Base-by-base conservation (phyloP, 2,329 filamentous ascomycete species). In the Cercospora nicotianae region DNA sequence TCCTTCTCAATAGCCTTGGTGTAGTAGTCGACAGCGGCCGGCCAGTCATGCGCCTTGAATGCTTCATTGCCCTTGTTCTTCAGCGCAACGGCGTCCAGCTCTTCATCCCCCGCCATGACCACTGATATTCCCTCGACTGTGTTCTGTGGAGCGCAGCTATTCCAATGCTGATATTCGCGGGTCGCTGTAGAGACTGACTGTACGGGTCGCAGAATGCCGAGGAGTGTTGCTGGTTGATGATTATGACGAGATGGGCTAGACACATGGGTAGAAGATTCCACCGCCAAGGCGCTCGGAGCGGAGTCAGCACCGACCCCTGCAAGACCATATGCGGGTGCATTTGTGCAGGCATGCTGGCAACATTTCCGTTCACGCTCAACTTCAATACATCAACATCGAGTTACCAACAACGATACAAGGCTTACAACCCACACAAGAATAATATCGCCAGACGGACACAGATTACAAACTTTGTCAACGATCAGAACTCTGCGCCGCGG, bases 11-110 rank as follows among this genome's bases (percentile, higher is more conserved):
- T 68, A 36, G 73, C 73, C 81, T 96, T 87, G 65, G 88, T 89
- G 81, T 99, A 99, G 73, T 89, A 88, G 1, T 94, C 89, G 71
- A 97, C 86, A 7, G 95, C 95, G 3, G 86, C 83, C 10, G 86
- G 87, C 91, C 92, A 99, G 83, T 98, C 91, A 76, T 97, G 93
- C 33, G 89, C 85, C 66, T 89, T 88, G 81, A 98, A 98, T 63
- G 93, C 93, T 77, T 94, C 91, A 82, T 99, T 99, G 79, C 95
- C 95, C 81, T 96, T 87, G 80, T 96, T 91, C 84, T 99, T 99
- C 75, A 96, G 84, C 77, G 90, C 91, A 73, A 89, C 87, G 63
- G 94, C 94, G 80, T 91, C 88, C 79, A 60, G 60, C 33, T 63
- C 66, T 60, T 72, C 68, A 23, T 75, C 75, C 53, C 65, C 67